Evolutionary conservation across 164 flowering plant genomes (phyloP).

Genomic region (Vitis rotundifolia): DNA sequence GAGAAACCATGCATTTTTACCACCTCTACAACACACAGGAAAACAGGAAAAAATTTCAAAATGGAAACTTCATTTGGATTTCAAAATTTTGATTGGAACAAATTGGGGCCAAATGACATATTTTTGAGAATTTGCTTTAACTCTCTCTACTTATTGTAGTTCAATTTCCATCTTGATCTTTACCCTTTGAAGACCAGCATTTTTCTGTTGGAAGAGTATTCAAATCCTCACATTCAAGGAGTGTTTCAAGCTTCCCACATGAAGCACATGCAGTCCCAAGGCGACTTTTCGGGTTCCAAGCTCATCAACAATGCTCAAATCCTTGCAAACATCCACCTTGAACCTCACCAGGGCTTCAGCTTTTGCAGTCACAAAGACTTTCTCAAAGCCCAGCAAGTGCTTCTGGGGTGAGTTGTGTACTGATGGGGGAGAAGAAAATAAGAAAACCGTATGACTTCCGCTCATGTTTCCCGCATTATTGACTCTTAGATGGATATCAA

Average conservation of each 20-base stretch:
- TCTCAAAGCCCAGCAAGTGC: conserved; percentile 84
- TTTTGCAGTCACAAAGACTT: conserved; percentile 46
- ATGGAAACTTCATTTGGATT: too few species aligned
- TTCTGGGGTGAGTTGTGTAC: conserved; percentile 78
- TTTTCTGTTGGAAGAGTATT: conserved; percentile 4
- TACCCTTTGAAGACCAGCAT: too few species aligned
- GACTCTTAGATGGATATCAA: conserved; percentile 68
- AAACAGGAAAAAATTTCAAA: too few species aligned
- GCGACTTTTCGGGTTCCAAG: conserved; percentile 68
- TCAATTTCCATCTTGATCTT: too few species aligned
- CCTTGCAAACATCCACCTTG: conserved; percentile 83
- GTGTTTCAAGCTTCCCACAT: conserved; percentile 75
- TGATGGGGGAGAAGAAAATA: conserved; percentile 70
- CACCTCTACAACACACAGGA: too few species aligned
- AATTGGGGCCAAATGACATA: too few species aligned
- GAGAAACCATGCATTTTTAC: too few species aligned
- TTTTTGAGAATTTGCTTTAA: too few species aligned
- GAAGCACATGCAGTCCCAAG: conserved; percentile 74
- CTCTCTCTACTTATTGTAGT: too few species aligned
- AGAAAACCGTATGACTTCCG: conserved; percentile 74
- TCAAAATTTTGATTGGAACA: too few species aligned
- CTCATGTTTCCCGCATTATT: conserved; percentile 52
- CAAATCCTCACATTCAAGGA: conserved; percentile 59
- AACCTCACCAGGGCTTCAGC: conserved; percentile 52
- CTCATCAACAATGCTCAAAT: conserved; percentile 86